Base-by-base conservation (phyloP, 306 rosid species). In the Acacia confusa region DNA sequence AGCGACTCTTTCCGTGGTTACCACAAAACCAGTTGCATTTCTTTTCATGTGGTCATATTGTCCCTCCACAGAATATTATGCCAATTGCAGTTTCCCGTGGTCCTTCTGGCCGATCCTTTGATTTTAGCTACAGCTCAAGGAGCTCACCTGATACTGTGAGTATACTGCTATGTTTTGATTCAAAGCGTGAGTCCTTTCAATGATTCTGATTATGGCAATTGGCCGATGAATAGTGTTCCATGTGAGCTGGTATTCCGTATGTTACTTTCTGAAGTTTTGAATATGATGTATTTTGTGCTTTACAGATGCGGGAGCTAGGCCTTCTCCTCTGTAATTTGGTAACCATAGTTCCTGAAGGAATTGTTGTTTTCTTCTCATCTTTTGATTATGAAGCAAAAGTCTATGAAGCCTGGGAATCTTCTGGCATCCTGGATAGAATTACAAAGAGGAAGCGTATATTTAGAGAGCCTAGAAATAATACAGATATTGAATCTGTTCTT, bases 321-420 rank as follows among this genome's bases (percentile, higher is more conserved):
- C 90, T 85, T 82, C 78, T 92, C 83, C 83, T 95, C 70, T 95
- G 97, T 81, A 95, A 95, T 90, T 85, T 95, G 89, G 88, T 86
- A 77, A 86, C 82, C 13, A 91, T 87, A 66, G 93, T 91, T 82
- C 97, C 94, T 4, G 94, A 95, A 89, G 97, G 99, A 88, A 88
- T 93, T 16, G 97, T 95, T 34, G 91, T 95, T 64, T 95, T 95
- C 91, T 93, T 95, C 89, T 93, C 98, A 79, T 95, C 99, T 78
- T 95, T 95, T 86, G 97, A 90, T 79, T 93, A 90, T 52, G 99
- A 95, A 89, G 91, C 81, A 65, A 87, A 84, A 81, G 91, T 95
- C 55, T 87, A 93, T 76, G 84, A 91, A 85, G 84, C 82, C 66
- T 95, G 98, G 99, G 85, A 87, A 79, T 86, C 90, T 86, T 88